phyloP scores from a whole-genome alignment of 1,139 yeast genomes.

The Hyphopichia burtonii region DNA sequence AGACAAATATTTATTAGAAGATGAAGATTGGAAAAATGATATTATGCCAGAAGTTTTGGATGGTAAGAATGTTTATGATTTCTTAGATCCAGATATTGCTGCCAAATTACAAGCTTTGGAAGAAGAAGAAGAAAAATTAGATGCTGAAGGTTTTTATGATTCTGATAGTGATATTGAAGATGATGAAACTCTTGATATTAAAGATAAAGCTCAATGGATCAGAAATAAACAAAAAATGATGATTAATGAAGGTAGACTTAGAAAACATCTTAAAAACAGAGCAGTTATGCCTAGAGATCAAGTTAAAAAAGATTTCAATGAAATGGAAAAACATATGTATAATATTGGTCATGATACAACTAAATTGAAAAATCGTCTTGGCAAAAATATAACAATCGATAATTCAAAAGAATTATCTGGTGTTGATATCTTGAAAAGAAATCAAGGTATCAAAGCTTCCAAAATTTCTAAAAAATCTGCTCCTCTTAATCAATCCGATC shows the following conservation, averaged over 20 bases:
- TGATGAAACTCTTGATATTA: conserved; percentile 66
- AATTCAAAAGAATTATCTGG: conserved; percentile 56
- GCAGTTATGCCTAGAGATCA: conserved; percentile 94
- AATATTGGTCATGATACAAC: conserved; percentile 85
- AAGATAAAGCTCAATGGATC: conserved; percentile 91
- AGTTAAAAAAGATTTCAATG: conserved; percentile 68
- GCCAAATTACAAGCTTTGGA: conserved; percentile 91
- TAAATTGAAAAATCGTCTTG: conserved; percentile 52
- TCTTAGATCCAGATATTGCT: conserved; percentile 93
- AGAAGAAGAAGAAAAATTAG: conserved; percentile 94
- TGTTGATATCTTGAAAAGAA: conserved; percentile 67
- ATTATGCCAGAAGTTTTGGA: conserved; percentile 94
- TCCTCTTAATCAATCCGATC: conserved; percentile 65
- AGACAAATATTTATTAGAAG: conserved; percentile 87
- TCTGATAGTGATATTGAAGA: conserved; percentile 75
- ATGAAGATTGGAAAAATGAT: conserved; percentile 97
- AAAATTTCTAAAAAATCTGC: conserved; percentile 49
- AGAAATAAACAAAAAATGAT: conserved; percentile 92
- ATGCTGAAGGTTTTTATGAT: conserved; percentile 92
- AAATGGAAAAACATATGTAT: conserved; percentile 88
- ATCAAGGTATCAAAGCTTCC: conserved; percentile 45
- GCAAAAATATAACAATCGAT: conserved; percentile 35
- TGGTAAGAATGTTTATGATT: conserved; percentile 96
- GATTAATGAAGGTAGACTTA: conserved; percentile 84
- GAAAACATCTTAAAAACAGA: conserved; percentile 83